Base-by-base conservation (phyloP, 352 stramenopile species). In the Globisporangium rhizosaccharum region DNA sequence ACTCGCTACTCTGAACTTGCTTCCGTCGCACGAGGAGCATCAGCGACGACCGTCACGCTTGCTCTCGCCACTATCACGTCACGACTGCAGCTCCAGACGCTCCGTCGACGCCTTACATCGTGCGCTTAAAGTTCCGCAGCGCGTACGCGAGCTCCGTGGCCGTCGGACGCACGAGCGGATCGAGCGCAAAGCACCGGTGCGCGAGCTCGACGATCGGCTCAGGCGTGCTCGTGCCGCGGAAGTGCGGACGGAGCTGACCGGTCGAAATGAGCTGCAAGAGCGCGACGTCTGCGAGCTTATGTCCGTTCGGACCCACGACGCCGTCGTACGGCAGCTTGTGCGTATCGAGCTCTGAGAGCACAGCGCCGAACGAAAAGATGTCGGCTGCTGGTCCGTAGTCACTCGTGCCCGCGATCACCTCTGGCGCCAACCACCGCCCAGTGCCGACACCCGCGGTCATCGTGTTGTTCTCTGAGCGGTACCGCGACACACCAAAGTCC, bases 401-500 rank as follows among this genome's bases (percentile, higher is more conserved):
- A 12, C 62, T 45, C 45, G 36, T 52, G 2, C 68, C 68, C 30
- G 65, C 65, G 17, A 79, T 62, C 15, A 80, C 67, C 57, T 80
- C 72, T 2, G 72, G 69, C 0, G 69, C 69, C 46, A 78, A 56
- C 69, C 72, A 80, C 10, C 15, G 11, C 11, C 39, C 39, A 3
- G 39, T 44, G 11, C 39, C 39, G 10, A 44, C 39, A 1, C 39
- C 39, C 0, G 63, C 53, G 9, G 75, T 89, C 79, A 89, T 87
- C 2, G 73, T 83, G 17, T 72, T 66, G 10, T 76, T 58, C 28
- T 67, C 55, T 0, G 70, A 78, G n/a, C 72, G 67, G 56, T 72
- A 79, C 6, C 75, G 63, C 14, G 79, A 76, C 7, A 72, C 63
- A 5, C 77, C 79, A 62, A 90, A 88, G 61, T 88, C 80, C 0